Evolutionary conservation across 1,284 basidiomycete species (phyloP).

Genomic region (Ganoderma boninense): DNA sequence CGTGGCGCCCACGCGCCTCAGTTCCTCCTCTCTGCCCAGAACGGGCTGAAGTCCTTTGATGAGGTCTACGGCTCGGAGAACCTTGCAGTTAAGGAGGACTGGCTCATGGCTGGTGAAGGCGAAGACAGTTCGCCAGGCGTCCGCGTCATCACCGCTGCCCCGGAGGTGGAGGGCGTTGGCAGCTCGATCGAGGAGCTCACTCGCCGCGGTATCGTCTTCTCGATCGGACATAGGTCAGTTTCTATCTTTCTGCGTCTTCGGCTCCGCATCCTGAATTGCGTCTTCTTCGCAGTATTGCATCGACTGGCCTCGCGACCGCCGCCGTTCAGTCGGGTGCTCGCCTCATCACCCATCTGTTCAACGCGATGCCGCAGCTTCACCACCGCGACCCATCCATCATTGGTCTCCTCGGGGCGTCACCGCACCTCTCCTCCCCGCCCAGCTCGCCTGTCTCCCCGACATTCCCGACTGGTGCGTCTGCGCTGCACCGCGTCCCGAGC

Average conservation of each 20-base stretch:
- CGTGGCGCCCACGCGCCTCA: conserved; percentile 83
- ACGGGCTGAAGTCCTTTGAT: conserved; percentile 73
- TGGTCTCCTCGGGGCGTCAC: conserved; percentile 84
- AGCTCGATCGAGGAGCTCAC: conserved; percentile 67
- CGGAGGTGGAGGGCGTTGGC: conserved; percentile 87
- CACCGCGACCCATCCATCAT: conserved; percentile 89
- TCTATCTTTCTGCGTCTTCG: not conserved
- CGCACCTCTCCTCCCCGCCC: conserved; percentile 56
- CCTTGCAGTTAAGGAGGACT: conserved; percentile 68
- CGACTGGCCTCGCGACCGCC: conserved; percentile 70
- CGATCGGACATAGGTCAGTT: conserved; percentile 84
- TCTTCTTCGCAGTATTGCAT: conserved; percentile 57
- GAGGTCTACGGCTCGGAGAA: conserved; percentile 76
- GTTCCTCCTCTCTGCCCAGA: conserved; percentile 70
- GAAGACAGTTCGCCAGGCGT: conserved; percentile 60
- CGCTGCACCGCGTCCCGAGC: conserved; percentile 33
- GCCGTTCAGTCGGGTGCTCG: conserved; percentile 78
- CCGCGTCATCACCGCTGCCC: conserved; percentile 87
- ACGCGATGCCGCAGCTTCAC: conserved; percentile 90
- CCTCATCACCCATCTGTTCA: conserved; percentile 92
- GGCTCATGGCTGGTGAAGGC: conserved; percentile 58
- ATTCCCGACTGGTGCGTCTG: conserved; percentile 18
- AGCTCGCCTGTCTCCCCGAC: conserved; percentile 34
- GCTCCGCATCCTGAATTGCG: not conserved
- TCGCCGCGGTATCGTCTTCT: conserved; percentile 77